Base-by-base conservation (phyloP, 2,329 filamentous ascomycete genomes). In the Trichoderma harzianum region DNA sequence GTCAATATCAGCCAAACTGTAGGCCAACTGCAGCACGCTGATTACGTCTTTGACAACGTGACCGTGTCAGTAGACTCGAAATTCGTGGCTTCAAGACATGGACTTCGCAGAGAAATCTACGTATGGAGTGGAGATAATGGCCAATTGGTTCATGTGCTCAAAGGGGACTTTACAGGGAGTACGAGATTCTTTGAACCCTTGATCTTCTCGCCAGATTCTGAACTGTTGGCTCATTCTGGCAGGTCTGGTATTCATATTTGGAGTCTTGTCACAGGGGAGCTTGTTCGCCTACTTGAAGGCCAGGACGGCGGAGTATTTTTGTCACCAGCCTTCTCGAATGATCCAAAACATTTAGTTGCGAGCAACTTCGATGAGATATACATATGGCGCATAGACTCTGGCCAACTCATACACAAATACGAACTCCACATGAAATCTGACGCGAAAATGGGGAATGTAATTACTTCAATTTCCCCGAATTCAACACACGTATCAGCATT, bases 281-380 rank as follows among this genome's bases (percentile, higher is more conserved):
- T 3, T 18, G 3, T 62, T 3, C n/a, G 32, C n/a, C 10, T 18
- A 5, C 7, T 62, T 26, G 8, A 0, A 24, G 1, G 7, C 32
- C 5, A 3, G 1, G 11, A 16, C 18, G 10, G 1, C 10, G 5
- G 0, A 3, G 2, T 5, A 14, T 2, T 14, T 16, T 24, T 18
- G 4, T 24, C 30, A 24, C 7, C 11, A 18, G 58, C 51, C 1
- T 16, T 55, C 3, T 7, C 58, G 1, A 11, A 3, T 0, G 21
- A 62, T 11, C 2, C 5, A 28, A 39, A 62, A 11, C 3, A 26
- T 26, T 7, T 39, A 0, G 8, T 62, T 12, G 34, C 6, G 1
- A 21, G 60, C 7, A 26, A 3, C 3, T 3, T 3, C 4, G 3
- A 21, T 1, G 6, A 61, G 1, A 16, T 62, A 10, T 26, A 3